Evolutionary conservation across 192 early-diverging fungal genomes (phyloP), one percentile per base, ranked within the genome.

Genomic region (Coemansia sp.): DNA sequence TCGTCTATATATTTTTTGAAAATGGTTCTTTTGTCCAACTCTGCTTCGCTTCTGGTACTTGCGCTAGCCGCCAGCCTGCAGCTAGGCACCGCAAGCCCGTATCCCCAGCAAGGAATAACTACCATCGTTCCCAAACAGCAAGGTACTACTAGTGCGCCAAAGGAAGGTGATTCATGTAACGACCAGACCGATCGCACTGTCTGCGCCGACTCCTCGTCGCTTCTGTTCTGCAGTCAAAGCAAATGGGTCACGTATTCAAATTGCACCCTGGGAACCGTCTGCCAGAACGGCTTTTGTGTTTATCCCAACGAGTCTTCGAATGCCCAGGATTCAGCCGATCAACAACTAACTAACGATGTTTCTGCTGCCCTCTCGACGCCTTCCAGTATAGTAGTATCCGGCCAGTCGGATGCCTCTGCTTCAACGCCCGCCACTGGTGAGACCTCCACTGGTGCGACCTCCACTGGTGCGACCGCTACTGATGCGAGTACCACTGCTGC

Each of bases 161-260:
- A 44, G 35, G 57, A 38, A 20, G 73, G 77, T 45, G 72, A 36
- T 20, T 14, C 26, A 5, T 81, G 78, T 38, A 60, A 75, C 41
- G 45, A 59, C 0, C 34, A 43, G 4, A 62, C 45, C 18, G 72
- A 75, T 35, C 73, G 73, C 15, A 68, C 68, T 14, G 43, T 38
- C 5, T 81, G 78, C 48, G 78, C 63, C 33, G 59, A 56, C 43
- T 68, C 65, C 8, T 60, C 12, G 6, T 52, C 69, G 12, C 18
- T 81, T n/a, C 26, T 81, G n/a, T 52, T 81, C 21, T 81, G 78
- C 60, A 63, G 36, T 38, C 21, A 75, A 53, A 67, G 71, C 51
- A 33, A 75, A 60, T 81, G 78, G 78, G 56, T 69, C 16, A 52
- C 53, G 15, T 69, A 69, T 43, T 67, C 78, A 34, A 60, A 49